Evolutionary conservation across 2,329 filamentous ascomycete genomes (phyloP).

Genomic region (Graphilbum sp.): DNA sequence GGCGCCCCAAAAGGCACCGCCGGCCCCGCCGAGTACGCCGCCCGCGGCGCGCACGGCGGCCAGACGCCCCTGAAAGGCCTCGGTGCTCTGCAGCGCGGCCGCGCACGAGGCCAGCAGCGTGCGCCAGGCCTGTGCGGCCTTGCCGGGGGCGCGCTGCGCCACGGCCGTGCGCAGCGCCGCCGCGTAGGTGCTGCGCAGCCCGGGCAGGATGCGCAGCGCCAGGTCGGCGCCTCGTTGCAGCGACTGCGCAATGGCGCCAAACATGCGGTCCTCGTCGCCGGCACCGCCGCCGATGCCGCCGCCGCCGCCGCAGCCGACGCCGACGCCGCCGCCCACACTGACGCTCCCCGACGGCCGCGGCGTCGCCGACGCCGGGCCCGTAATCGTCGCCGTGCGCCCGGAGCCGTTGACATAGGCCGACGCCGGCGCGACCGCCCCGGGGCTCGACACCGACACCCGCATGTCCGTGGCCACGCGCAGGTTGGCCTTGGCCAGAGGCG

Average conservation of each 20-base stretch:
- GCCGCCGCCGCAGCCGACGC: too few relatives aligned
- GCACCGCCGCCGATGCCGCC: slow-evolving; percentile 35
- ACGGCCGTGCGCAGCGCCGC: slow-evolving; percentile 47
- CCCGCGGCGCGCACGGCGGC: slow-evolving; percentile 39
- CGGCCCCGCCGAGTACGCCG: too few relatives aligned
- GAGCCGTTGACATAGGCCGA: slow-evolving; percentile 31
- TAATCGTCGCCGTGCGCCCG: slow-evolving; percentile 33
- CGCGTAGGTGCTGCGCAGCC: slow-evolving; percentile 49
- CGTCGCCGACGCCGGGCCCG: slow-evolving; percentile 5
- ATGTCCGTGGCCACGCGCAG: slow-evolving; percentile 39
- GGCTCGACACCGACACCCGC: slow-evolving; percentile 13
- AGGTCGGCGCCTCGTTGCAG: slow-evolving; percentile 59
- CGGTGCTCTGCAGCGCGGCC: slow-evolving; percentile 54
- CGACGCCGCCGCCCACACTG: too few relatives aligned
- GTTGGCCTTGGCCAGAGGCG: slow-evolving; percentile 33
- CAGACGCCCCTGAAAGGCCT: slow-evolving; percentile 55
- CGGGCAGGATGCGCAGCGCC: slow-evolving; percentile 54
- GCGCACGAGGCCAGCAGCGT: slow-evolving; percentile 56
- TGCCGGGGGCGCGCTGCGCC: slow-evolving; percentile 40
- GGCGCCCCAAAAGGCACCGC: slow-evolving; percentile 41
- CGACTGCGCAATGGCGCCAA: slow-evolving; percentile 68
- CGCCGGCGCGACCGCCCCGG: too few relatives aligned
- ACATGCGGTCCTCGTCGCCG: slow-evolving; percentile 61
- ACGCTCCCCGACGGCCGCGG: too few relatives aligned
- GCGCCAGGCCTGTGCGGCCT: slow-evolving; percentile 49